phyloP scores from a whole-genome alignment of 2,329 filamentous ascomycete genomes.

The Xylariaceae sp. region DNA sequence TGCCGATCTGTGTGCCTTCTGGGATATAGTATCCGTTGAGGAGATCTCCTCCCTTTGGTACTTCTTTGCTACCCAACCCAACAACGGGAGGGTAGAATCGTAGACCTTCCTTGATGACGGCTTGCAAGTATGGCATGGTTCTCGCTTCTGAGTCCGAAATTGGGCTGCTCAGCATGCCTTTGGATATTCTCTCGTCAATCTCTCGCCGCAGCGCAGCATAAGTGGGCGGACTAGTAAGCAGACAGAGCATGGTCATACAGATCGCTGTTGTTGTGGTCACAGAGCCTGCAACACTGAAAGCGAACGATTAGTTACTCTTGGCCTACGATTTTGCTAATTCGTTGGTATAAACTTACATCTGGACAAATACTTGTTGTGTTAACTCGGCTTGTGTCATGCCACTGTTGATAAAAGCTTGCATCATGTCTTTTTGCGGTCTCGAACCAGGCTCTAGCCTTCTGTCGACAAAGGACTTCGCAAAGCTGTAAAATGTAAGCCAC shows the following conservation, averaged over 20 bases:
- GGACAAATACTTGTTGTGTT: slow-evolving; percentile 37
- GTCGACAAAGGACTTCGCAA: slow-evolving; percentile 26
- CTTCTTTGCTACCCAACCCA: slow-evolving; percentile 28
- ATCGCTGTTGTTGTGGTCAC: slow-evolving; percentile 24
- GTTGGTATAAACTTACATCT: slow-evolving; percentile 30
- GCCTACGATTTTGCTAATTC: neutral
- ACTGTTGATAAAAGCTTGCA: slow-evolving; percentile 37
- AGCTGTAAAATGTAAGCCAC: slow-evolving; percentile 18
- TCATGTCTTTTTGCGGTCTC: slow-evolving; percentile 34
- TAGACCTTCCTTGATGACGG: slow-evolving; percentile 38
- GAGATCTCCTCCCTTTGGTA: slow-evolving; percentile 28
- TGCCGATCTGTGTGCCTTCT: slow-evolving; percentile 36
- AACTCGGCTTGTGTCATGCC: slow-evolving; percentile 34
- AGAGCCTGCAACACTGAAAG: slow-evolving; percentile 21
- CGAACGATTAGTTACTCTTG: neutral
- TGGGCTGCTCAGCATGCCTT: slow-evolving; percentile 25
- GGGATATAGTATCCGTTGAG: slow-evolving; percentile 33
- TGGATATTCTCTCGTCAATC: slow-evolving; percentile 14
- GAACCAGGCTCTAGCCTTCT: slow-evolving; percentile 24
- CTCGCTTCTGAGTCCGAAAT: slow-evolving; percentile 26
- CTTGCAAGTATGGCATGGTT: slow-evolving; percentile 34
- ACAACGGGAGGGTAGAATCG: slow-evolving; percentile 35
- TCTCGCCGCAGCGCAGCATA: slow-evolving; percentile 19
- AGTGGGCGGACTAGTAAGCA: slow-evolving; percentile 20
- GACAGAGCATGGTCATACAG: slow-evolving; percentile 24